phyloP scores from a whole-genome alignment of 495 filamentous ascomycete genomes.

The Elaphomyces granulatus region DNA sequence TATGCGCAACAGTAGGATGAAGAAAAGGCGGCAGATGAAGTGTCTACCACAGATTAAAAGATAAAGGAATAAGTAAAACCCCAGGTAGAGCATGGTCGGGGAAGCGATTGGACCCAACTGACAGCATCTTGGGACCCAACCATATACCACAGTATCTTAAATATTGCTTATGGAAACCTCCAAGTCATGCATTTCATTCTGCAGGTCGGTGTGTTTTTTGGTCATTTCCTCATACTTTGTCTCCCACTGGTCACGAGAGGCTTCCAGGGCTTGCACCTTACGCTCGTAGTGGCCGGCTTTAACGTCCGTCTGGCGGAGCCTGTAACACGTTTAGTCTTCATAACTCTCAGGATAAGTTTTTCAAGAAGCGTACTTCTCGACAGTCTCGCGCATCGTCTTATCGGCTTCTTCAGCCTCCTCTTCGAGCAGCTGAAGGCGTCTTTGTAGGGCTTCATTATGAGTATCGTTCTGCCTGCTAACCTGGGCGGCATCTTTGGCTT shows the following conservation, averaged over 20 bases:
- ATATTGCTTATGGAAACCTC: constrained; percentile 81
- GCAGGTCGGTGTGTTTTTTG: constrained; percentile 67
- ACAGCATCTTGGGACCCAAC: too few relatives aligned
- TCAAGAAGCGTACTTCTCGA: constrained; percentile 70
- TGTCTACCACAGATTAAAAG: too few relatives aligned
- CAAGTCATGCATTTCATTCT: constrained; percentile 88
- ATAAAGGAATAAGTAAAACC: too few relatives aligned
- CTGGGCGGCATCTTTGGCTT: constrained; percentile 63
- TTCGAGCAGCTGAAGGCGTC: constrained; percentile 87
- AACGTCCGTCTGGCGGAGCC: constrained; percentile 95
- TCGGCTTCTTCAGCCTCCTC: constrained; percentile 95
- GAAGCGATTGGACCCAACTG: too few relatives aligned
- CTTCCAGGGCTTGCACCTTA: constrained; percentile 93
- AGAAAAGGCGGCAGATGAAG: too few relatives aligned
- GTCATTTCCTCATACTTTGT: constrained; percentile 90
- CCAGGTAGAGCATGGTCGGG: too few relatives aligned
- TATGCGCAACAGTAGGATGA: too few relatives aligned
- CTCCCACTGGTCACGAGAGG: constrained; percentile 82
- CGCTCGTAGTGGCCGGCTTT: constrained; percentile 99
- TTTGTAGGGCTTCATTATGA: constrained; percentile 77
- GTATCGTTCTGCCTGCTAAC: constrained; percentile 59
- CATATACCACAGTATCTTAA: too few relatives aligned
- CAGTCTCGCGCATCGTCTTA: constrained; percentile 85
- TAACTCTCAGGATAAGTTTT: background rate
- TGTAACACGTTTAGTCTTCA: constrained; percentile 23